Evolutionary conservation across 1,284 basidiomycete genomes (phyloP).

Genomic region (Tremellales sp.): DNA sequence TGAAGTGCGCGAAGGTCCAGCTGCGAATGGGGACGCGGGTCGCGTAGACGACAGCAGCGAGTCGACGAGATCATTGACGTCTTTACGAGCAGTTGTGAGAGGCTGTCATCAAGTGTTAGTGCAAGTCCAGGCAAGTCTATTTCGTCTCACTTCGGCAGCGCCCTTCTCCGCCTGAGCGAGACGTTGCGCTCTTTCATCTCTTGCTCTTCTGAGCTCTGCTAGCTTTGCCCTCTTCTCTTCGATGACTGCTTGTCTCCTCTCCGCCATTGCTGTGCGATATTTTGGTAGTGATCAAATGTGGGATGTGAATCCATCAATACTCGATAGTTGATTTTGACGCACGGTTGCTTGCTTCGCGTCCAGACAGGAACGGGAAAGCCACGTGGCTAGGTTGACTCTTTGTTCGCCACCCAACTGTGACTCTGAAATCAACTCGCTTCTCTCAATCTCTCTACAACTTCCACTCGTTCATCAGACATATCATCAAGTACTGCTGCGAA

Average conservation of each 20-base stretch:
- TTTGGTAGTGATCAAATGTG: neutral
- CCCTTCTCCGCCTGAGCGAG: slow-evolving; percentile 27
- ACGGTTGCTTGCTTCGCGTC: neutral
- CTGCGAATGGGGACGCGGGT: slow-evolving; percentile 17
- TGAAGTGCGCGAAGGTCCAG: slow-evolving; percentile 3
- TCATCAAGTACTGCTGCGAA: too few species aligned
- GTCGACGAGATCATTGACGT: slow-evolving; percentile 67
- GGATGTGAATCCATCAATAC: neutral
- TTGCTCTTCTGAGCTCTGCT: slow-evolving; percentile 56
- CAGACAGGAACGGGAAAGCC: neutral
- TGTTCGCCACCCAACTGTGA: neutral
- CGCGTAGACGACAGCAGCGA: slow-evolving; percentile 53
- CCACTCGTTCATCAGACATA: too few species aligned
- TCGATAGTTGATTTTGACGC: neutral
- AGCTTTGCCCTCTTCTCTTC: slow-evolving; percentile 88
- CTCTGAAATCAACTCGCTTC: neutral
- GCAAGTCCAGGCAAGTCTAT: slow-evolving; percentile 1
- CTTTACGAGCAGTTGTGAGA: slow-evolving; percentile 45
- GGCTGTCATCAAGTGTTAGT: slow-evolving; percentile 12
- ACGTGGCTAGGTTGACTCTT: neutral
- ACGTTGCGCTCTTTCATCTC: slow-evolving; percentile 41
- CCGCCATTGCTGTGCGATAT: slow-evolving; percentile 28
- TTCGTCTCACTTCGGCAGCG: slow-evolving; percentile 10
- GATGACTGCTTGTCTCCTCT: slow-evolving; percentile 69
- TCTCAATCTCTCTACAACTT: neutral